Evolutionary conservation across 2,329 filamentous ascomycete species (phyloP).

Genomic region (Fusarium keratoplasticum): DNA sequence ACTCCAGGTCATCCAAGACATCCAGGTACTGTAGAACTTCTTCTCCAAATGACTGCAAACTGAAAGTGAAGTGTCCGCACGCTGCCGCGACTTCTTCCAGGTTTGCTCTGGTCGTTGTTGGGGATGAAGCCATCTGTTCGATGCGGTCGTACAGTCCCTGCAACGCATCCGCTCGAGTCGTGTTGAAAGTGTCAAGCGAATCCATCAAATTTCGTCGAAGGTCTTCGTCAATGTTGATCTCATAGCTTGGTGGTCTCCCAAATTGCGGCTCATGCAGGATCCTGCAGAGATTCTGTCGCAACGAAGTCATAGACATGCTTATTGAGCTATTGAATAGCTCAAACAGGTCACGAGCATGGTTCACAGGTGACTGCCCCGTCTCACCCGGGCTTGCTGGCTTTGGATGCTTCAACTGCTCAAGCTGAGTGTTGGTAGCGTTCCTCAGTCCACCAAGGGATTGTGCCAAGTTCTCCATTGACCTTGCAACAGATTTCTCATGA

Average conservation of each 20-base stretch:
- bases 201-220: constrained; percentile 84
- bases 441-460: constrained; percentile 91
- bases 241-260: constrained; percentile 54
- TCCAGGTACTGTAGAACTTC: constrained; percentile 86
- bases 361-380: rapidly evolving
- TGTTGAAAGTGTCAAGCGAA: constrained; percentile 90
- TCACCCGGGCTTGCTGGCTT: neutral
- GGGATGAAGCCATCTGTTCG: constrained; percentile 66
- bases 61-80: constrained; percentile 95
- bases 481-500: constrained; percentile 81
- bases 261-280: constrained; percentile 43
- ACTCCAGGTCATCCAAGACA: constrained; percentile 86
- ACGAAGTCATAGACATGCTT: constrained; percentile 22
- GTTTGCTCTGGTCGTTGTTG: constrained; percentile 77
- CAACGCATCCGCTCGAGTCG: constrained; percentile 87
- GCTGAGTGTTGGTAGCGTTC: constrained; percentile 90
- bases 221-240: constrained; percentile 76
- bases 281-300: constrained; percentile 26
- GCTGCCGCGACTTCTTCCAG: constrained; percentile 96
- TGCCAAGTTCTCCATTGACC: constrained; percentile 85
- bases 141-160: constrained; percentile 83
- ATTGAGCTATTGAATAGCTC: constrained; percentile 34
- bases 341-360: constrained; percentile 24
- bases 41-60: constrained; percentile 88
- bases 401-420: constrained; percentile 74